Evolutionary conservation across 2,329 filamentous ascomycete species (phyloP), one percentile per base, ranked within the genome.

Genomic region (Epichloe uncinata): DNA sequence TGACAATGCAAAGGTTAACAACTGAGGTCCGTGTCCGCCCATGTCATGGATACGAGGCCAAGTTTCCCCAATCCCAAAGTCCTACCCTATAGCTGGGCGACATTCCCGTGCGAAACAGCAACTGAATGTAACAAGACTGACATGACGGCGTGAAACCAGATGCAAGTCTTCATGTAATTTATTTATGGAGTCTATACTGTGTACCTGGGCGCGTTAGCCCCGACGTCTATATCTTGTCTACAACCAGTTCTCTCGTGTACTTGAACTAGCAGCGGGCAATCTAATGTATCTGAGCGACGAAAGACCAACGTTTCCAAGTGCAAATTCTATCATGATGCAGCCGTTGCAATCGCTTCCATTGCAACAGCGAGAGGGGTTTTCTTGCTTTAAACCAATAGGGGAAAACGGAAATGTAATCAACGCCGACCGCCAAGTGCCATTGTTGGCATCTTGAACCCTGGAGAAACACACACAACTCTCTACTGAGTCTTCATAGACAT

Each of bases 401-500:
- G 2, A 45, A 20, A 38, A 26, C 37, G 34, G 9, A 46, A 12
- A 46, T 38, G 35, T 36, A 30, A 50, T 45, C 42, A 51, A 51
- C 42, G 49, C 45, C 42, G 36, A 45, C 35, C 22, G 30, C 30
- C 18, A 30, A 43, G 46, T 47, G 42, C 42, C 12, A 45, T 44
- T 34, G 26, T 22, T 35, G 47, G 47, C 47, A n/a, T 12, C 22
- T 15, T n/a, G 42, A 9, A 37, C n/a, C 26, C 35, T 30, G 30
- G 3, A 5, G 16, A 6, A 26, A 16, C 16, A 16, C 16, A 26
- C 22, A 7, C 3, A 13, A 3, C 16, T 22, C 8, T 33, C 16
- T 38, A 55, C 45, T 54, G 34, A 3, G 51, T 38, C 56, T 58
- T 57, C 41, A 62, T 51, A 15, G 55, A 52, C 20, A 59, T 57